These are phyloP conservation scores for Beauveria asiatica DNA, from an alignment of 2,329 filamentous ascomycete genomes.

Conservation along the genomic window DNA sequence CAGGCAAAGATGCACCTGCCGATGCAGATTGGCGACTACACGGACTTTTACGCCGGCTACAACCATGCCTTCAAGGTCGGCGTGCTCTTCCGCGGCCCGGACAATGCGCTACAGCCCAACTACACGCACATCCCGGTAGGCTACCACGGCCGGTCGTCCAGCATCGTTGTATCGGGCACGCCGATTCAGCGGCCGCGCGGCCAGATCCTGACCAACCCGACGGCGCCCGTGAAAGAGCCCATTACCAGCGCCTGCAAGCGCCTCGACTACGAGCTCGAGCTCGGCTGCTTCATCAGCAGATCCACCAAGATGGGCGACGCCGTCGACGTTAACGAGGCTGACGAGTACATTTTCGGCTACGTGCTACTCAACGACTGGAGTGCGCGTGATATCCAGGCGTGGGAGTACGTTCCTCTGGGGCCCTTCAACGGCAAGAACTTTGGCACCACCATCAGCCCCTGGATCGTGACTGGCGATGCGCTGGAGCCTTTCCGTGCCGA, in stretches of 20 bases:
- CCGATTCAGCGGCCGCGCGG: conserved; percentile 64
- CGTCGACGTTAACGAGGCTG: conserved; percentile 56
- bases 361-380: conserved; percentile 59
- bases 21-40: conserved; percentile 73
- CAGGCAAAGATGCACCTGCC: conserved; percentile 62
- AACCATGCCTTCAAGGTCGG: conserved; percentile 68
- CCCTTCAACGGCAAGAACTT: conserved; percentile 57
- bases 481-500: conserved; percentile 26
- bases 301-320: conserved; percentile 59
- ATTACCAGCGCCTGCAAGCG: conserved; percentile 51
- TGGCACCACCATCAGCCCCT: conserved; percentile 51
- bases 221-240: conserved; percentile 42
- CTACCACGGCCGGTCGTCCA: conserved; percentile 72
- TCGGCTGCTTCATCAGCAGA: conserved; percentile 65
- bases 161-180: conserved; percentile 66
- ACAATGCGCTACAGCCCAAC: conserved; percentile 70
- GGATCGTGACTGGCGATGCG: conserved; percentile 54
- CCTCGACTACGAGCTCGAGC: conserved; percentile 70
- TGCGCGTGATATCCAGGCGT: conserved; percentile 51
- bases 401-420: conserved; percentile 54
- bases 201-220: conserved; percentile 51
- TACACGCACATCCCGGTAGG: conserved; percentile 74
- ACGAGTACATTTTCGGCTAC: conserved; percentile 62
- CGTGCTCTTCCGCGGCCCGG: conserved; percentile 62
- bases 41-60: conserved; percentile 74